A percentile compares a stretch with the other conserved stretches of the same genome.
Conservation (phyloP, 768 basidiomycete genomes). For the Xerocomellus dryophilus region DNA sequence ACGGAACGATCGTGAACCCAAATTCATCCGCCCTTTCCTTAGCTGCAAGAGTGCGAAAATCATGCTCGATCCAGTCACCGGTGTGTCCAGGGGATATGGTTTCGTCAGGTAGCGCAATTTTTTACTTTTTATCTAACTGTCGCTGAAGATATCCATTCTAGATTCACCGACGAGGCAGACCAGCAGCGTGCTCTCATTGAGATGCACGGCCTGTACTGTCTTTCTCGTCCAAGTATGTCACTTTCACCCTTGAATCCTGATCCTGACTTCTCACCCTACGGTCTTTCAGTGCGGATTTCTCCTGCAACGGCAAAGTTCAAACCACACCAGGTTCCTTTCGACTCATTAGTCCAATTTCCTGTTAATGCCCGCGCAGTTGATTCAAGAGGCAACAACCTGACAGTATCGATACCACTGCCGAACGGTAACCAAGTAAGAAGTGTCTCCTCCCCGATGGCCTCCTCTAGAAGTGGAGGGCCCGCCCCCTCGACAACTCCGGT, state of each 20-base stretch:
- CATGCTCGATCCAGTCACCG: slow-evolving; percentile 88
- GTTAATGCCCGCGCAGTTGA: slow-evolving; percentile 23
- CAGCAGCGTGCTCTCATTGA: slow-evolving; percentile 87
- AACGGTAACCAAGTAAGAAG: slow-evolving; percentile 51
- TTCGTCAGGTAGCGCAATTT: slow-evolving; percentile 69
- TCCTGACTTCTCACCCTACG: slow-evolving; percentile 27
- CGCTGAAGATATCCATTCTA: slow-evolving; percentile 29
- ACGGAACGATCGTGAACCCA: slow-evolving; percentile 81
- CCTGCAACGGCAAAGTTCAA: slow-evolving; percentile 89
- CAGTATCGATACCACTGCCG: slow-evolving; percentile 50
- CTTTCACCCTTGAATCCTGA: background rate
- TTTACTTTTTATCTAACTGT: slow-evolving; percentile 3
- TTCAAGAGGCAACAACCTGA: slow-evolving; percentile 39
- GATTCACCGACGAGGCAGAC: slow-evolving; percentile 85
- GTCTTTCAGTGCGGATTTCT: slow-evolving; percentile 76
- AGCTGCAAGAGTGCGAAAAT: slow-evolving; percentile 96
- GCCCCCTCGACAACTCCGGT: slow-evolving; percentile 31
- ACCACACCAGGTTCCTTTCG: slow-evolving; percentile 46
- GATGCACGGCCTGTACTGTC: slow-evolving; percentile 89
- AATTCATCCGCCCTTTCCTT: slow-evolving; percentile 82
- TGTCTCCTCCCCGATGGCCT: slow-evolving; percentile 67
- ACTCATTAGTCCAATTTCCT: slow-evolving; percentile 48
- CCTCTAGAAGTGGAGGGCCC: slow-evolving; percentile 21
- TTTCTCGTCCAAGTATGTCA: slow-evolving; percentile 79
- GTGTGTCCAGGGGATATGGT: slow-evolving; percentile 86